Evolutionary conservation across 208 protist species (phyloP).

Genomic region (Trypanosoma avium): DNA sequence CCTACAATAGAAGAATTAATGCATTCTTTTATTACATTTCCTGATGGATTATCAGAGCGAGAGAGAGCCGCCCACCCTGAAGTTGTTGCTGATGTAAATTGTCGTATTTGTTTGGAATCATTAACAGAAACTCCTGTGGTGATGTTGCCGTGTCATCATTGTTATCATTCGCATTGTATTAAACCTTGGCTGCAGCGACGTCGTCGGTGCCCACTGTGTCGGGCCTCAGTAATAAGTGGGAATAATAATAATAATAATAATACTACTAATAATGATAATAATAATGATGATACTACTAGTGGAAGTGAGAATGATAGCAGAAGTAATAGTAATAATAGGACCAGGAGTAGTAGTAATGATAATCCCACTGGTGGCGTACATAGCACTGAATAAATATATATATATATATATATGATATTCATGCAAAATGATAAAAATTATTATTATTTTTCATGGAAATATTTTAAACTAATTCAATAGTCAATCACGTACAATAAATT

Average conservation of each 20-base stretch:
- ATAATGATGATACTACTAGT: too few species aligned
- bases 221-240: conserved; percentile 7
- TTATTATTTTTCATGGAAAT: too few species aligned
- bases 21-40: conserved; percentile 13
- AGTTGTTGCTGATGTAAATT: conserved; percentile 12
- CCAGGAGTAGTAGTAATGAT: too few species aligned
- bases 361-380: too few species aligned
- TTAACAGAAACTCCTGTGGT: conserved; percentile 19
- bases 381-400: too few species aligned
- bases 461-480: too few species aligned
- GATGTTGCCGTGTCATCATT: conserved; percentile 39
- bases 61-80: conserved; percentile 29
- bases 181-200: conserved; percentile 33
- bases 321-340: too few species aligned
- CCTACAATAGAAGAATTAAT: conserved; percentile 19
- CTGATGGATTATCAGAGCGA: conserved; percentile 19
- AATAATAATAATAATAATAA: not conserved
- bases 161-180: conserved; percentile 37
- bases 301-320: too few species aligned
- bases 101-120: conserved; percentile 24
- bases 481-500: too few species aligned
- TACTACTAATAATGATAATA: not conserved
- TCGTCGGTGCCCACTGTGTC: conserved; percentile 35
- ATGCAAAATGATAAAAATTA: too few species aligned
- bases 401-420: too few species aligned